Conservation (phyloP, 140 eudicot genomes). For the Oenanthe javanica region DNA sequence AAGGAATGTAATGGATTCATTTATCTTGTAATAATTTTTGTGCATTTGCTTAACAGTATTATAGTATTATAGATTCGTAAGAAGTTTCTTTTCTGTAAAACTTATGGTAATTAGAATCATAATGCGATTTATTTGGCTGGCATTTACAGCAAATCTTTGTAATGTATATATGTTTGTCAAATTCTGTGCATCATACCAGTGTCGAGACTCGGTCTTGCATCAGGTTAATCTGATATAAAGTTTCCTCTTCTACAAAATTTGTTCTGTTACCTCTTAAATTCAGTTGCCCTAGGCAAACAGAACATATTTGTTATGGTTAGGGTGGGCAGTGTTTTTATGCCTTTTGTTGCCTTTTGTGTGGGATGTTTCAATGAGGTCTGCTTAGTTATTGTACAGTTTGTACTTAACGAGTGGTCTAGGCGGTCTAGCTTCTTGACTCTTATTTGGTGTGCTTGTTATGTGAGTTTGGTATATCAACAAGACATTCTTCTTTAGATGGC, state of each 20-base stretch:
- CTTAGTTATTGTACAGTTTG: background rate
- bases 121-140: background rate
- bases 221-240: background rate
- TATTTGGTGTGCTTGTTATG: background rate
- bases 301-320: too few relatives aligned
- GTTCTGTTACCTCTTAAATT: too few relatives aligned
- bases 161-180: background rate
- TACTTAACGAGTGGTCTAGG: background rate
- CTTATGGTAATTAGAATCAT: background rate
- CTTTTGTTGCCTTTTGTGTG: background rate
- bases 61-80: background rate
- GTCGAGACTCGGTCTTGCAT: background rate
- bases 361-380: background rate
- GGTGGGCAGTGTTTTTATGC: background rate
- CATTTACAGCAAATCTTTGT: background rate
- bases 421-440: background rate
- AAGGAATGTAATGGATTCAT: background rate
- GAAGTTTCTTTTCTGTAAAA: background rate
- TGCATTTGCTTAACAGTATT: background rate
- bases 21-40: slow-evolving; percentile 3
- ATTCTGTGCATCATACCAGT: background rate
- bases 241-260: background rate
- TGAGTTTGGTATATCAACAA: background rate
- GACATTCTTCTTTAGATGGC: background rate
- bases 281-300: too few relatives aligned